These are phyloP conservation scores for Russula compacta DNA, from an alignment of 768 basidiomycete species.

Conservation along the genomic window DNA sequence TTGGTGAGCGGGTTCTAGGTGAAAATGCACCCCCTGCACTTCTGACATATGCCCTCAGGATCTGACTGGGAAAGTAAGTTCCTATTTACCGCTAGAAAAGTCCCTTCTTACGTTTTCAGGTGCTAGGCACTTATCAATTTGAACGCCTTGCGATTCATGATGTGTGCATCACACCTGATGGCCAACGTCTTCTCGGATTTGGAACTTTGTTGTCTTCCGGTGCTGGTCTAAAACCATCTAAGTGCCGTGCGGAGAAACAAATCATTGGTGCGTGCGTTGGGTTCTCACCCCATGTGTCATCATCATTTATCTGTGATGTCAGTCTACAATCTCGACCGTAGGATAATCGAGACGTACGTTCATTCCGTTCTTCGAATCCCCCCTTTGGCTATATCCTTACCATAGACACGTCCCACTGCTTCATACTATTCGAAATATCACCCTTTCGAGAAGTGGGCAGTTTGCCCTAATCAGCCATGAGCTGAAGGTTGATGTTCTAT, in stretches of 20 bases:
- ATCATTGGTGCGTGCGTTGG: constrained; percentile 55
- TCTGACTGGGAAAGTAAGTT: constrained; percentile 40
- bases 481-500: constrained; percentile 41
- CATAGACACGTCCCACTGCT: constrained; percentile 62
- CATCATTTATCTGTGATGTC: background rate
- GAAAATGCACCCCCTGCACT: background rate
- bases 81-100: background rate
- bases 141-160: constrained; percentile 58
- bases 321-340: constrained; percentile 64
- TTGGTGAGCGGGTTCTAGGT: constrained; percentile 33
- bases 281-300: no score
- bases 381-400: constrained; percentile 7
- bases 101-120: constrained; percentile 10
- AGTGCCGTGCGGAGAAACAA: constrained; percentile 63
- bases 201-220: constrained; percentile 58
- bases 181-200: constrained; percentile 52
- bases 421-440: constrained; percentile 65
- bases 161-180: constrained; percentile 61
- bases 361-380: background rate
- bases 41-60: constrained; percentile 32
- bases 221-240: constrained; percentile 56
- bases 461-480: constrained; percentile 69
- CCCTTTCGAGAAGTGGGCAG: constrained; percentile 52
- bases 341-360: constrained; percentile 56
- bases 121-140: constrained; percentile 50